Conservation (phyloP, 768 basidiomycete species). For the Psilocybe subaeruginosa region DNA sequence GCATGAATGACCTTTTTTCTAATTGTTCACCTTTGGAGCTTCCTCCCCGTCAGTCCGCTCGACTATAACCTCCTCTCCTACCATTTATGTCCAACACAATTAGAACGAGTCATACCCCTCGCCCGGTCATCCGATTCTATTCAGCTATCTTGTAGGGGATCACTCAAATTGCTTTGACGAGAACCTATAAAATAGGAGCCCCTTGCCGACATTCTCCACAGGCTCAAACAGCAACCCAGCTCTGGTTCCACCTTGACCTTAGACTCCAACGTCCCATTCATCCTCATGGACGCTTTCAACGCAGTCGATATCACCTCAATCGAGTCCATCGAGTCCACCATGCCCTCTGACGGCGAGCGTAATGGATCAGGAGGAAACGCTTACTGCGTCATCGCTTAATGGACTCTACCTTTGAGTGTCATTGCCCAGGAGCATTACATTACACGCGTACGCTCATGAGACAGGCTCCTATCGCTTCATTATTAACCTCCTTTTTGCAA, state of each 20-base stretch:
- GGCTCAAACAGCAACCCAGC: not conserved
- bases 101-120: not conserved
- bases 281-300: not conserved
- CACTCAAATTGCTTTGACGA: not conserved
- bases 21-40: not conserved
- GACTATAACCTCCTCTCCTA: not conserved
- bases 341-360: not conserved
- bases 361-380: not conserved
- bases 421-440: not conserved
- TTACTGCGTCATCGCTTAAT: not conserved
- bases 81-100: not conserved
- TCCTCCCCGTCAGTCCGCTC: not conserved
- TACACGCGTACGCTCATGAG: not conserved
- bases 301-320: not conserved
- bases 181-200: not conserved
- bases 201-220: not conserved
- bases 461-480: too few species aligned
- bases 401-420: not conserved
- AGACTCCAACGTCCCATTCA: not conserved
- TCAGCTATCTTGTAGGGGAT: too few species aligned
- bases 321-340: not conserved
- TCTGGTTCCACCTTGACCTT: not conserved
- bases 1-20: not conserved
- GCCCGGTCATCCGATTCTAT: not conserved
- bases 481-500: too few species aligned